Conservation (phyloP, 163 green algal genomes). For the Coccomyxa subellipsoidea region DNA sequence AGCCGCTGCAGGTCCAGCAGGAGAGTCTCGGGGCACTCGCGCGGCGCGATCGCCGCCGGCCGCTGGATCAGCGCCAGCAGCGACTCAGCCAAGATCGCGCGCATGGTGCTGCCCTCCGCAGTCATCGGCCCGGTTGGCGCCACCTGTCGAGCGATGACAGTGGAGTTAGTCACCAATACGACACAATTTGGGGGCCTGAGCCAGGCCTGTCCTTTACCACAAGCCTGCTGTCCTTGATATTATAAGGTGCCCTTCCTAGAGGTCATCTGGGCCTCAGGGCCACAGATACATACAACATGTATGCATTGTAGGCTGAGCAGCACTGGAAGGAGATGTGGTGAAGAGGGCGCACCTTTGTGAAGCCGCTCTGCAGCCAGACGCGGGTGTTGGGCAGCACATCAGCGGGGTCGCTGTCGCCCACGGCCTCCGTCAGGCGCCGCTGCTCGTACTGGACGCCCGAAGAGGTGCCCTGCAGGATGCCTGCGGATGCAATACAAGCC, state of each 20-base stretch:
- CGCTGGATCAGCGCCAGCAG: neutral
- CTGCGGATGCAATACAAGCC: conserved; percentile 13
- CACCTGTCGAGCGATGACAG: neutral
- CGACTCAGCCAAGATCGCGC: neutral
- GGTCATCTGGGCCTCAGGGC: too few species aligned
- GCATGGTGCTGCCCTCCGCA: neutral
- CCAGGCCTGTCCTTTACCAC: too few species aligned
- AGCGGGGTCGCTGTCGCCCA: neutral
- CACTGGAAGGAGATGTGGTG: neutral
- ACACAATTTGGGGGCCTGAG: too few species aligned
- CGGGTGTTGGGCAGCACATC: conserved; percentile 18
- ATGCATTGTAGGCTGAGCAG: neutral
- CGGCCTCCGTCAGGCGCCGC: conserved; percentile 12
- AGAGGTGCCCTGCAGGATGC: conserved; percentile 19
- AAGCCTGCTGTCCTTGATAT: too few species aligned
- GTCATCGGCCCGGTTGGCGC: neutral
- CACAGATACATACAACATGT: too few species aligned
- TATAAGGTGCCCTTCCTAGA: too few species aligned
- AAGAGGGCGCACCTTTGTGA: neutral
- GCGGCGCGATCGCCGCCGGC: neutral
- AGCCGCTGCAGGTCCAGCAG: conserved; percentile 29
- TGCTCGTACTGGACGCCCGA: conserved; percentile 29
- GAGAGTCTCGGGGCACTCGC: conserved; percentile 35
- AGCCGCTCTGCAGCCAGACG: conserved; percentile 17
- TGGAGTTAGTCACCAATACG: too few species aligned